These are phyloP conservation scores for Suillus luteus DNA, from an alignment of 768 basidiomycete species.

Conservation along the genomic window DNA sequence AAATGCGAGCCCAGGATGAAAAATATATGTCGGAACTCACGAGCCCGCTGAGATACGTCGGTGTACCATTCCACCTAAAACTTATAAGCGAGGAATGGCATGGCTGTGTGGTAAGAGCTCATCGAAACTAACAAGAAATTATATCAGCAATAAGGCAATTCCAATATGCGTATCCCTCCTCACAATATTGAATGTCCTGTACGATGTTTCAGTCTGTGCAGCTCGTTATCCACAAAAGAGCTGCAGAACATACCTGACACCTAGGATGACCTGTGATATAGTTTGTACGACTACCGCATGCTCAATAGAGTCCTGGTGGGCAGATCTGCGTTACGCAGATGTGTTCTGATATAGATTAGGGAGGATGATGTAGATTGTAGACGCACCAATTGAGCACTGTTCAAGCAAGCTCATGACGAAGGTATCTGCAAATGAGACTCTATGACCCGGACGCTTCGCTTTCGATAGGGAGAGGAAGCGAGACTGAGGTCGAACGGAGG, in stretches of 20 bases:
- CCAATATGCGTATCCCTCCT: conserved; percentile 45
- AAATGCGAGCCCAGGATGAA: conserved; percentile 13
- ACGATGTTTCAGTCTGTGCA: not conserved
- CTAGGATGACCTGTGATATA: not conserved
- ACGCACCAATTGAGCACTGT: not conserved
- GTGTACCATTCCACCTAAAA: conserved; percentile 60
- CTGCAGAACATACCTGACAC: not conserved
- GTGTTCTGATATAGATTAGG: not conserved
- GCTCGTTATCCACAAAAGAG: not conserved
- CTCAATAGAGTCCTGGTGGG: not conserved
- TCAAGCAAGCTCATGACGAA: not conserved
- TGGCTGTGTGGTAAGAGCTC: conserved; percentile 21
- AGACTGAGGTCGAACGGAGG: not conserved
- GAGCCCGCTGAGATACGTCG: conserved; percentile 50
- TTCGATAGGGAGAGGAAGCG: not conserved
- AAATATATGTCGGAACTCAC: conserved; percentile 40
- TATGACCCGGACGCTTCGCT: not conserved
- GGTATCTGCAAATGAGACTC: not conserved
- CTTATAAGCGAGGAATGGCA: not conserved
- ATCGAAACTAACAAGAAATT: conserved; percentile 48
- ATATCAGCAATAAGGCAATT: conserved; percentile 40
- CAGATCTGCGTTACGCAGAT: too few relatives aligned
- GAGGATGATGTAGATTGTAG: not conserved
- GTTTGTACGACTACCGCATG: not conserved
- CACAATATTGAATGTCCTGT: conserved; percentile 60